Percentiles rank a stretch among this genome's conserved stretches.
phyloP scores from a whole-genome alignment of 768 basidiomycete species.

The Mycena amicta region DNA sequence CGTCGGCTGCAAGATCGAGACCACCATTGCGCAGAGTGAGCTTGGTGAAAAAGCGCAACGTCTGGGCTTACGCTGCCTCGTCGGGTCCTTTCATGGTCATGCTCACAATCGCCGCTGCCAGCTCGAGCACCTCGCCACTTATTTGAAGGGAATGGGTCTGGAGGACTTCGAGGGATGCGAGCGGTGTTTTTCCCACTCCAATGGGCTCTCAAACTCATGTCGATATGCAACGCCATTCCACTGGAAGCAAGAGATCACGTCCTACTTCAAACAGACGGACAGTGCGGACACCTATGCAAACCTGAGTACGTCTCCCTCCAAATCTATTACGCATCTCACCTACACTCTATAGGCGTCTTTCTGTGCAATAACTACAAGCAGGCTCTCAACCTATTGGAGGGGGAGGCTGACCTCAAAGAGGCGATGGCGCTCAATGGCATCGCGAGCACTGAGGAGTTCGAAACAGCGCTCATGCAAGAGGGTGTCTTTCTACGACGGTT shows the following conservation, averaged over 20 bases:
- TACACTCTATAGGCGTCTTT: background rate
- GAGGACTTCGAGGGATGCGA: conserved; percentile 23
- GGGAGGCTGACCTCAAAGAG: background rate
- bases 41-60: conserved; percentile 2
- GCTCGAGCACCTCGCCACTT: conserved; percentile 12
- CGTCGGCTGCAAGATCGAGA: conserved; percentile 19
- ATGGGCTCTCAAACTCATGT: conserved; percentile 8
- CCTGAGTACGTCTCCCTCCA: conserved; percentile 10
- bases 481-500: background rate
- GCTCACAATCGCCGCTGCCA: conserved; percentile 18
- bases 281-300: conserved; percentile 8
- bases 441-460: background rate
- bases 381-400: background rate
- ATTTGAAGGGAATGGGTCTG: conserved; percentile 6
- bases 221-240: conserved; percentile 10
- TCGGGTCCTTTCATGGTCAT: conserved; percentile 16
- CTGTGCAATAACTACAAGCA: conserved; percentile 3
- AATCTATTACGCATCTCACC: conserved; percentile 4
- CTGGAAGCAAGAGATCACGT: conserved; percentile 2
- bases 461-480: background rate
- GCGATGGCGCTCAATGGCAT: background rate
- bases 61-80: background rate
- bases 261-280: conserved; percentile 1
- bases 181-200: conserved; percentile 11
- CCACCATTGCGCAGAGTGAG: conserved; percentile 1